Evolutionary conservation across 345 rosid species (phyloP), one percentile per base, ranked within the genome.

Genomic region (Salix caprea): DNA sequence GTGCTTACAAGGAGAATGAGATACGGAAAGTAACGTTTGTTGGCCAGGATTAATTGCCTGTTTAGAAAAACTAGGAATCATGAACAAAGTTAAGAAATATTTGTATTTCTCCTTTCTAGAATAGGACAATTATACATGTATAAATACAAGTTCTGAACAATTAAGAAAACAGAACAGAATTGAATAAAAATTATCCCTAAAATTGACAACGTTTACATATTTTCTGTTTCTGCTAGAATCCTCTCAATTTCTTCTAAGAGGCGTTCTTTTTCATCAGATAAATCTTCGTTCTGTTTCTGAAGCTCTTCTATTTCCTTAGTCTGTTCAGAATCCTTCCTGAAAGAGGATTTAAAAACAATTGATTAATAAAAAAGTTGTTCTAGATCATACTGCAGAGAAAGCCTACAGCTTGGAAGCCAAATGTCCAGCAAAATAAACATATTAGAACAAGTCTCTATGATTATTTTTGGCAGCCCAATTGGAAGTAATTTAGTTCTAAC

Each of bases 311-410:
- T 89, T 82, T 88, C 92, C 83, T 89, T 91, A 1, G 90, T 89
- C 81, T 91, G 95, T 61, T 91, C 92, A 65, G 95, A 91, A 77
- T 87, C 95, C 86, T 89, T 91, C 85, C 92, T 88, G 90, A 24
- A 65, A 75, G 4, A 1, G 28, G 23, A 58, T 23, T 58, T 58
- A 44, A 67, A 32, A 67, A 66, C 19, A 65, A 28, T 48, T 61
- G 67, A 52, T 76, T 39, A 6, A 14, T 37, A 46, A 40, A 13
- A 67, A 7, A 64, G 6, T 7, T 37, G 10, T 46, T 46, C 7
- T 9, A 18, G 62, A 8, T 65, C 19, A 40, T 3, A 21, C 15
- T n/a, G 48, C 46, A 7, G 37, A 39, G 3, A 37, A 30, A 46
- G 23, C 50, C 68, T 2, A 15, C 68, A 30, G 15, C 18, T 40